Evolutionary conservation across 257 asterid species (phyloP).

Genomic region (Solanum virginianum): DNA sequence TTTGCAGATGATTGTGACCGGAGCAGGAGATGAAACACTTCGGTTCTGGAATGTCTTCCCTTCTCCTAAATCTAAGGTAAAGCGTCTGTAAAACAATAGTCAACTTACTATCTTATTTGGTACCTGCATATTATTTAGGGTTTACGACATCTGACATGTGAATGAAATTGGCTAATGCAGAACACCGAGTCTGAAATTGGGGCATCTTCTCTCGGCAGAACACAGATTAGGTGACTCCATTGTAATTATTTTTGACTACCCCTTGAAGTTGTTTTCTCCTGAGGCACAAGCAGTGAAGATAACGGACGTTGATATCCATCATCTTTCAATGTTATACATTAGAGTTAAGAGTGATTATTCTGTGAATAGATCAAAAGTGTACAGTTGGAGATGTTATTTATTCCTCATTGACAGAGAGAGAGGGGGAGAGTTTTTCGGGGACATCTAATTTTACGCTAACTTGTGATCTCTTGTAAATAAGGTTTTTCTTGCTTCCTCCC

Average conservation of each 20-base stretch:
- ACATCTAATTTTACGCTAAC: too few species aligned
- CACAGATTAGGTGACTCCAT: slow-evolving; percentile 52
- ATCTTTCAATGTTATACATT: background rate
- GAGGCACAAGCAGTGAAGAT: background rate
- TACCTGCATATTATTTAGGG: background rate
- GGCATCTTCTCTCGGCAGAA: slow-evolving; percentile 83
- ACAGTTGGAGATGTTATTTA: slow-evolving; percentile 33
- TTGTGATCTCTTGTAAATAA: background rate
- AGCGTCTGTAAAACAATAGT: background rate
- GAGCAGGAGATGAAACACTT: slow-evolving; percentile 97
- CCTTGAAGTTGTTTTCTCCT: background rate
- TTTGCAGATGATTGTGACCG: slow-evolving; percentile 82
- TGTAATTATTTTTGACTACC: background rate
- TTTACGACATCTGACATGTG: background rate
- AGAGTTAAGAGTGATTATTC: background rate
- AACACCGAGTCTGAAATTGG: slow-evolving; percentile 82
- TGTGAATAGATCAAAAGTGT: slow-evolving; percentile 6
- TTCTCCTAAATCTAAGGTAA: slow-evolving; percentile 87
- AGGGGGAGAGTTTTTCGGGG: background rate
- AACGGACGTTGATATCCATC: background rate
- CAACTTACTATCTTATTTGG: background rate
- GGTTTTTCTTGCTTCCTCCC: background rate
- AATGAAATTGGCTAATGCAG: slow-evolving; percentile 22
- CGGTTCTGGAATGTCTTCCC: slow-evolving; percentile 95
- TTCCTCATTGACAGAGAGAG: too few species aligned